Evolutionary conservation across 2,329 filamentous ascomycete genomes (phyloP).

Genomic region (Trichoderma brevicompactum): DNA sequence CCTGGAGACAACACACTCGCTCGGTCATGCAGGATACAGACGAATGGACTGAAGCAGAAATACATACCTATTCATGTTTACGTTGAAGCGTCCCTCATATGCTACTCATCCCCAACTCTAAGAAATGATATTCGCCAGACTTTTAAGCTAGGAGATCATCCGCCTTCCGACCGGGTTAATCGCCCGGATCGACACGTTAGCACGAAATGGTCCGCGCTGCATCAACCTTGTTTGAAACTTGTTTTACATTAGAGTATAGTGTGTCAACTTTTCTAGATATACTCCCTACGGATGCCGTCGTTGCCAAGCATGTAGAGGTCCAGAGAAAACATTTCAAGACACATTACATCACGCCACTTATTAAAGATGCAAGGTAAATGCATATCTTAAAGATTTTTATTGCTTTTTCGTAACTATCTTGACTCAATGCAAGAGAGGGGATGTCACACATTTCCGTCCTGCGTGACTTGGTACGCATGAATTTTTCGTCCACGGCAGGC

Average conservation of each 20-base stretch:
- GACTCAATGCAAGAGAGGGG: conserved; percentile 47
- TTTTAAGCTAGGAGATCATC: not conserved
- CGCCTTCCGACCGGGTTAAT: not conserved
- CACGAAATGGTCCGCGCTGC: not conserved
- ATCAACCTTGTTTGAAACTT: not conserved
- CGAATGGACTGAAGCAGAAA: too few relatives aligned
- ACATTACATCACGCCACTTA: not conserved
- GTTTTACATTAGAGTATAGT: not conserved
- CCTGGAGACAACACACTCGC: too few relatives aligned
- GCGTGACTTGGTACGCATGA: conserved; percentile 36
- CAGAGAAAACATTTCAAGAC: not conserved
- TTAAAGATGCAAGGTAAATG: not conserved
- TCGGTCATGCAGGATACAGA: too few relatives aligned
- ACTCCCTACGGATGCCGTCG: not conserved
- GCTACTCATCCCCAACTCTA: not conserved
- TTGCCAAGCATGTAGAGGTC: too few relatives aligned
- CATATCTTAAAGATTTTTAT: conserved; percentile 25
- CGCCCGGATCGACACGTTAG: not conserved
- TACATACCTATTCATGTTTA: too few relatives aligned
- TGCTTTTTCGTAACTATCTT: conserved; percentile 29
- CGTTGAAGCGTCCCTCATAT: too few relatives aligned
- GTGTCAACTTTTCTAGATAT: not conserved
- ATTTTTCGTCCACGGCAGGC: conserved; percentile 30
- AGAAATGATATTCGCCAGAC: not conserved
- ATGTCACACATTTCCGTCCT: conserved; percentile 41